Percentiles rank a stretch among this genome's conserved stretches.
These are phyloP conservation scores for Schwanniomyces vanrijiae DNA, from an alignment of 805 yeast genomes.

Conservation along the genomic window DNA sequence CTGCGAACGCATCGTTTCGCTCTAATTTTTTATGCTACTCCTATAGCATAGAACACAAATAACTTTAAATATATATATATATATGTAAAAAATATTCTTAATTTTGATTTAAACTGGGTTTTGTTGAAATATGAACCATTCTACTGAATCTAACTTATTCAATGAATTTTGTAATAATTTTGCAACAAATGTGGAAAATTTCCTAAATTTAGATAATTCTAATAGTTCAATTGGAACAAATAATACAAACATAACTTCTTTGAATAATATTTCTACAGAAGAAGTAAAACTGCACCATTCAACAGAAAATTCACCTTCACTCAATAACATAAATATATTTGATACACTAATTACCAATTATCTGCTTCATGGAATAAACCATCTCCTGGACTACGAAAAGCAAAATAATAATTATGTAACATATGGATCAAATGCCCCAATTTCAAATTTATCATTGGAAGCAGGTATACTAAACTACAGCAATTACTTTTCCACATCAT, in stretches of 20 bases:
- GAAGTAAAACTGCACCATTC: neutral
- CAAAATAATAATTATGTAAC: neutral
- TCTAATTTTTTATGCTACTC: neutral
- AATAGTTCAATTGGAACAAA: neutral
- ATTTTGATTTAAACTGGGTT: neutral
- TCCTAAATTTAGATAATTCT: neutral
- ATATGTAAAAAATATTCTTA: neutral
- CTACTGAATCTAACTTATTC: neutral
- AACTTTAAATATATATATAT: neutral
- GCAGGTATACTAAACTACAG: neutral
- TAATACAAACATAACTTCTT: neutral
- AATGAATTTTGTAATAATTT: conserved; percentile 1
- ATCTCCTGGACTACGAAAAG: neutral
- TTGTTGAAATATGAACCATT: neutral
- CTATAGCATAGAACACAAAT: neutral
- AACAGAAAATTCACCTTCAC: neutral
- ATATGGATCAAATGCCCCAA: neutral
- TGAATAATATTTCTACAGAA: neutral
- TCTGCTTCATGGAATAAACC: neutral
- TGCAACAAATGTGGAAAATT: neutral
- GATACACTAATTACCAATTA: neutral
- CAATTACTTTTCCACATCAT: neutral
- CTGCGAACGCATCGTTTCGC: neutral
- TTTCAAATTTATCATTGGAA: neutral
- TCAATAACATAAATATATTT: neutral